Base-by-base conservation (phyloP, 495 filamentous ascomycete species). In the Aspergillus mulundensis region DNA sequence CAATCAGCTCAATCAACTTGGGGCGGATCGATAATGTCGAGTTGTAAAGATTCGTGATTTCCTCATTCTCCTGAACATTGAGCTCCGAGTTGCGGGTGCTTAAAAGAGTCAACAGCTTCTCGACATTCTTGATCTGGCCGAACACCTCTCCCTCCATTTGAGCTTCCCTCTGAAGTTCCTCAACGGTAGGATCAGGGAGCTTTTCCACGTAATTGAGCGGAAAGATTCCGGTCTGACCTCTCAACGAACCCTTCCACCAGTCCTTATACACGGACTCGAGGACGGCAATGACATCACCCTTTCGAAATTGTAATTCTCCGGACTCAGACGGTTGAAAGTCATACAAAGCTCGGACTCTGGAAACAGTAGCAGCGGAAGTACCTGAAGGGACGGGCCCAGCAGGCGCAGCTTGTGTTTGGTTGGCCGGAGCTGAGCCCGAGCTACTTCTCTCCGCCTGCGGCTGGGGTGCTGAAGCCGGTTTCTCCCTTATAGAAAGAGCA, bases 141-240 rank as follows among this genome's bases (percentile, higher is more conserved):
- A 98, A 98, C 24, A 98, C 94, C 65, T 98, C 95, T 7, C 85
- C 85, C 69, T 98, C 94, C 89, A 96, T 97, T 61, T 95, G 90
- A 28, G 94, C 93, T 72, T 97, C 95, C 52, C 89, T 84, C 71
- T 96, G 91, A 61, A 98, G 72, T 74, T 98, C 95, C 49, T 98
- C 93, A 38, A 85, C 84, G 14, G 94, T 97, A 3, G 94, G 94
- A 61, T 98, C 94, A 34, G 91, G 82, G 49, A 98, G 77, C 71
- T 98, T 98, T 71, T 98, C 94, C 19, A 98, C 95, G 70, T 98
- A 98, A 71, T 98, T 98, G 50, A 98, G 81, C 23, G 94, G 94
- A 71, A 98, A 98, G 60, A 98, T 98, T 57, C 94, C 94, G 15
- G 90, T 97, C 67, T 97, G 90, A 5, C 94, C 94, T 68, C 89